Evolutionary conservation across 225 moss, liverwort and hornwort species (phyloP), one percentile per base, ranked within the genome.

Genomic region (Bryum argenteum): DNA sequence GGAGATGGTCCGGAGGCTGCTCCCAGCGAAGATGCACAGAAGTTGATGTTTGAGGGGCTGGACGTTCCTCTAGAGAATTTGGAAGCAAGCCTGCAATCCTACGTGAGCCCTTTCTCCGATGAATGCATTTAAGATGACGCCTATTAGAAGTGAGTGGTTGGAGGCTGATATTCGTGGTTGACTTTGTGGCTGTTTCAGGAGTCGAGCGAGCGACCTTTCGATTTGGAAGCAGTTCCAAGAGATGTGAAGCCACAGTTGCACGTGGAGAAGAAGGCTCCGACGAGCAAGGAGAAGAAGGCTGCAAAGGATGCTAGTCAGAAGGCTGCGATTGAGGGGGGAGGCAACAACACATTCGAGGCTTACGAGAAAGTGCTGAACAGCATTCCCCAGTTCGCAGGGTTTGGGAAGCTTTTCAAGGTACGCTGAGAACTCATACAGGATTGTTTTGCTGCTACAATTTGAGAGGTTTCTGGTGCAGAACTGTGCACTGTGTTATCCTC

Each of bases 321-420:
- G 77, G 83, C 78, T 70, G 70, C 58, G 53, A 84, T 79, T 37
- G 90, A 92, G 77, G 82, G 89, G 69, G 88, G 82, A 72, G 63
- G 69, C 67, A 18, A 80, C 38, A 82, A 78, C 50, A 65, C 82
- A 15, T 81, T 82, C 69, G 96, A 91, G 77, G 82, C 84, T 1
- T 88, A 94, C 60, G 90, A 94, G 66, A 89, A 64, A 73, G 70
- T 93, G 54, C 73, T 93, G 24, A 97, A 89, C 63, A 77, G 85
- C 0, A 82, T 94, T 64, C 90, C 93, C 37, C 86, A 93, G 24
- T 92, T 93, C 82, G 82, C 91, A 9, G 77, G 75, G 67, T 97
- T 90, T 65, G 91, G 91, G 9, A 93, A 91, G 67, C 85, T 91
- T 33, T 93, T 96, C 73, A 93, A 96, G 94, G 94, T 94, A 66